Conservation (phyloP, 2,329 filamentous ascomycete genomes). For the Immersiporthe knoxdaviesiana region DNA sequence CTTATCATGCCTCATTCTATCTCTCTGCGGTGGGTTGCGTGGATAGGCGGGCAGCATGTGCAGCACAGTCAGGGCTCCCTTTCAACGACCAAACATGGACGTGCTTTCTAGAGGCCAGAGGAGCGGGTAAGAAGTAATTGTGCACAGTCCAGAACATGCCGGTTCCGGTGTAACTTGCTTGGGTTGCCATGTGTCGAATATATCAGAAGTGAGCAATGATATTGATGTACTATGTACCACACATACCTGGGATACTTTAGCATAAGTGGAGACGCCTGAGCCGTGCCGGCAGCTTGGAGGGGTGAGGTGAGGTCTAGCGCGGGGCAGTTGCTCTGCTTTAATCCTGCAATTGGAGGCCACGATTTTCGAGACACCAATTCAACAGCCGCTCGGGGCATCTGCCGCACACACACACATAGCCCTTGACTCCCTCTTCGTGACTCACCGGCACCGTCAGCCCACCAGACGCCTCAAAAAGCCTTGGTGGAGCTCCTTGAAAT, state of each 20-base stretch:
- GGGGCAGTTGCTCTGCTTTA: conserved; percentile 24
- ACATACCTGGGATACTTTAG: too few relatives aligned
- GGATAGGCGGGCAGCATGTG: background rate
- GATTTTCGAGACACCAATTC: conserved; percentile 23
- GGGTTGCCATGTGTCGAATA: background rate
- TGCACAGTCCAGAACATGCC: background rate
- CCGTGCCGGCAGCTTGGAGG: conserved; percentile 21
- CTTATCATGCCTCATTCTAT: too few relatives aligned
- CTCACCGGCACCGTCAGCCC: conserved; percentile 13
- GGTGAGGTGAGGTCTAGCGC: conserved; percentile 15
- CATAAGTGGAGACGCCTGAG: conserved; percentile 14
- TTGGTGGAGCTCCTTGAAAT: conserved; percentile 7
- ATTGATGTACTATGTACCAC: too few relatives aligned
- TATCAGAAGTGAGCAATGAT: background rate
- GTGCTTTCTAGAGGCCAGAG: too few relatives aligned
- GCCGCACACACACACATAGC: background rate
- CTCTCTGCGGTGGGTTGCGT: too few relatives aligned
- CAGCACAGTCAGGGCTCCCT: background rate
- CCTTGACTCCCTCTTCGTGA: conserved; percentile 7
- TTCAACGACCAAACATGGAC: background rate
- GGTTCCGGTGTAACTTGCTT: too few relatives aligned
- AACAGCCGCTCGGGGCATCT: background rate
- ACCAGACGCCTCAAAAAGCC: background rate
- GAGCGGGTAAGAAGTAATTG: background rate
- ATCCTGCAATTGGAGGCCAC: conserved; percentile 27